Evolutionary conservation across 1,284 basidiomycete genomes (phyloP).

Genomic region (Exsudoporus floridanus): DNA sequence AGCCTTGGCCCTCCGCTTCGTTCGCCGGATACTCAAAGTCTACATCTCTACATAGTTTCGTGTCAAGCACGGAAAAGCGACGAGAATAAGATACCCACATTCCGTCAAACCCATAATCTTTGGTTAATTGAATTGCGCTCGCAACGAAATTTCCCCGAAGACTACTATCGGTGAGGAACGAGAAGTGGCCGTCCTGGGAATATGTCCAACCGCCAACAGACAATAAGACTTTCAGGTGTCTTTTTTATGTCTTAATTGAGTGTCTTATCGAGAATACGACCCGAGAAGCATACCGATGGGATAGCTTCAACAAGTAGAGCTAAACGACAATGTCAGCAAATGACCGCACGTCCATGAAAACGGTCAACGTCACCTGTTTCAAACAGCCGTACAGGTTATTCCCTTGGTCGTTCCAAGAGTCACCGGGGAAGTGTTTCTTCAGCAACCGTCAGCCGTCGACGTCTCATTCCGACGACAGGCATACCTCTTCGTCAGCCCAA

Average conservation of each 20-base stretch:
- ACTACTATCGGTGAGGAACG: constrained; percentile 53
- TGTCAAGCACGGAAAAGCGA: background rate
- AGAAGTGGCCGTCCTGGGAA: constrained; percentile 64
- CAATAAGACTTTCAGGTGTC: constrained; percentile 75
- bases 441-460: background rate
- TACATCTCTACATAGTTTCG: constrained; percentile 49
- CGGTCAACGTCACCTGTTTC: constrained; percentile 60
- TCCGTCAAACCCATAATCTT: constrained; percentile 89
- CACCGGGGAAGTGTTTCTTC: constrained; percentile 66
- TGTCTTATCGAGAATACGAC: background rate
- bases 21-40: constrained; percentile 67
- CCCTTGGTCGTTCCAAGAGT: constrained; percentile 61
- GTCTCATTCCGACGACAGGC: constrained; percentile 5
- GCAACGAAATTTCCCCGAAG: constrained; percentile 71
- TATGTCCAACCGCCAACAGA: constrained; percentile 80
- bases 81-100: constrained; percentile 46
- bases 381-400: constrained; percentile 86
- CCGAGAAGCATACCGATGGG: constrained; percentile 18
- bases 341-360: background rate
- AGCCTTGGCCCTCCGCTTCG: constrained; percentile 53
- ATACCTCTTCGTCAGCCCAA: constrained; percentile 81
- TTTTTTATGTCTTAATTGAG: constrained; percentile 26
- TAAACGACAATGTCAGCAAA: constrained; percentile 18
- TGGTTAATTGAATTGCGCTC: constrained; percentile 70
- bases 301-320: constrained; percentile 67